These are phyloP conservation scores for Adansonia madagascariensis DNA, from an alignment of 441 rosid species.

Conservation along the genomic window DNA sequence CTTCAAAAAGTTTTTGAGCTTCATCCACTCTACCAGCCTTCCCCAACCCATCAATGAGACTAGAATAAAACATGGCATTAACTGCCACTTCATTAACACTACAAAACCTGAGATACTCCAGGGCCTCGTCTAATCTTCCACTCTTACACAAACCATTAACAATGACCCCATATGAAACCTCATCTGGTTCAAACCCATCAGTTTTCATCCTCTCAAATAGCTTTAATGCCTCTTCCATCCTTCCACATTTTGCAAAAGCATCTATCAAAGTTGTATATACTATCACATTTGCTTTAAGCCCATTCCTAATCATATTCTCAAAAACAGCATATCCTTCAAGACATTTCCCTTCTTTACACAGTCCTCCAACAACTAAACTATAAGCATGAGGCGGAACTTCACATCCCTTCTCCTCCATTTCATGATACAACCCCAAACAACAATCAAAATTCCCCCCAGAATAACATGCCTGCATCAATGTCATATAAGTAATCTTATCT, in stretches of 20 bases:
- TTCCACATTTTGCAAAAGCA: conserved; percentile 68
- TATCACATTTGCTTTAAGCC: conserved; percentile 64
- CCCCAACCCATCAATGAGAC: conserved; percentile 87
- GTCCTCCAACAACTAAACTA: conserved; percentile 76
- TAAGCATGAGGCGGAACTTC: conserved; percentile 75
- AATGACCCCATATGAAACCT: conserved; percentile 58
- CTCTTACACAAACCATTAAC: conserved; percentile 24
- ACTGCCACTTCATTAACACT: conserved; percentile 52
- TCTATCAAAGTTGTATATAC: conserved; percentile 79
- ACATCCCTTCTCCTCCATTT: conserved; percentile 74
- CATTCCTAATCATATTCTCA: conserved; percentile 62
- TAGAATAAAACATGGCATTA: conserved; percentile 75
- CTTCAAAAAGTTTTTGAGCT: conserved; percentile 76
- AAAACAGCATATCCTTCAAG: conserved; percentile 68
- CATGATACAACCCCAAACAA: conserved; percentile 73
- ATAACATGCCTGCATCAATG: conserved; percentile 75
- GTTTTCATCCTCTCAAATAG: conserved; percentile 63
- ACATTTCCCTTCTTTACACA: conserved; percentile 72
- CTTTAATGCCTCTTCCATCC: conserved; percentile 61
- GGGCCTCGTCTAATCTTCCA: conserved; percentile 51
- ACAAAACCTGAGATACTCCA: conserved; percentile 56
- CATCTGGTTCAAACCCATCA: conserved; percentile 18
- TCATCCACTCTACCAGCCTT: conserved; percentile 77
- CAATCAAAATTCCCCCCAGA: conserved; percentile 60
- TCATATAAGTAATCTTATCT: conserved; percentile 82